Base-by-base conservation (phyloP, 2,329 filamentous ascomycete genomes). In the Trichoderma sp. region DNA sequence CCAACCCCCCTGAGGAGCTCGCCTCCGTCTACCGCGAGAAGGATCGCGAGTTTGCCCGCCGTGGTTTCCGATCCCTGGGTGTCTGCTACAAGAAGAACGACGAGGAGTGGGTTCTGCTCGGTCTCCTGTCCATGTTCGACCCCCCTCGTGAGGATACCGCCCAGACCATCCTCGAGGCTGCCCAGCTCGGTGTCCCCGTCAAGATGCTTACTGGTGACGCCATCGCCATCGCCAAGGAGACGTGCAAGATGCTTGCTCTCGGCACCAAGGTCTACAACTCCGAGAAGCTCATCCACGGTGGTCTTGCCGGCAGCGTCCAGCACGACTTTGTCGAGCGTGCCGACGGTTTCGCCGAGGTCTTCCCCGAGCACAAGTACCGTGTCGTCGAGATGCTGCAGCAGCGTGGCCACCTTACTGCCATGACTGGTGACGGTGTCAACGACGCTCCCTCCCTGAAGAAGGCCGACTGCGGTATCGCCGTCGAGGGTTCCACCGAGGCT, bases 121-220 rank as follows among this genome's bases (percentile, higher is more conserved):
- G 92, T 74, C 96, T 97, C 74, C 94, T 96, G 90, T 92, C 93
- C 74, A 96, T 92, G 85, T 92, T 89, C 73, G 92, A 96, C 77
- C 93, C 93, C 72, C 92, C 92, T 71, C 91, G 93, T 75, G 88
- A 96, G 82, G 92, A 96, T 75, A 96, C 93, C 72, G 91, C 89
- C 73, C 91, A 91, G 78, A 96, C 93, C 68, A 91, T 96, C 81
- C 90, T 90, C 77, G 92, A 96, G 80, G 92, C 92, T 74, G 93
- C 95, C 84, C 85, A 83, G 69, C 87, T 96, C 67, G 92, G 92
- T 83, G 84, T 96, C 67, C 92, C 90, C 71, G 93, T 96, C 81
- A 96, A 96, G 85, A 96, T 96, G 92, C 86, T 96, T 81, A 96
- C 93, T 80, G 92, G 92, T 85, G 92, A 96, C 76, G 92, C 93